Evolutionary conservation across 2,329 filamentous ascomycete species (phyloP).

Genomic region (Cladophialophora carrionii): DNA sequence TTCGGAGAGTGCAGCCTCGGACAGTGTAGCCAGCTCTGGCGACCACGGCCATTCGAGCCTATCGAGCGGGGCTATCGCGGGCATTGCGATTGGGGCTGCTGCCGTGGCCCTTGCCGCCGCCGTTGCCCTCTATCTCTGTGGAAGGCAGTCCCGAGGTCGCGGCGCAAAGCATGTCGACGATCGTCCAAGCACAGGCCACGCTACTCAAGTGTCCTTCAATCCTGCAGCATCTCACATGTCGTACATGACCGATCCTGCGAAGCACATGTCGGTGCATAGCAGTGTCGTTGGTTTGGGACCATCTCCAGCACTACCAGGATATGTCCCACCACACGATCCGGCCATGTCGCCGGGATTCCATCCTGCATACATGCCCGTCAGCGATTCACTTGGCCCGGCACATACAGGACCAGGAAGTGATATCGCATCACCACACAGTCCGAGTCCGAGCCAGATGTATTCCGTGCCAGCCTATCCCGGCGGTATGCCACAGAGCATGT

Average conservation of each 20-base stretch:
- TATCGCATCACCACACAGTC: constrained; percentile 16
- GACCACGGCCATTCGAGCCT: constrained; percentile 16
- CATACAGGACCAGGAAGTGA: constrained; percentile 8
- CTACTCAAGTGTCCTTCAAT: constrained; percentile 9
- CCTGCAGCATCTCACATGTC: constrained; percentile 14
- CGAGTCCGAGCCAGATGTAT: constrained; percentile 24
- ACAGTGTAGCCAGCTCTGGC: constrained; percentile 3
- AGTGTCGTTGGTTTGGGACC: constrained; percentile 15
- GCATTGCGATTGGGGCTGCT: constrained; percentile 30
- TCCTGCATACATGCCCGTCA: constrained; percentile 16
- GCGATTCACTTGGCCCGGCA: constrained; percentile 22
- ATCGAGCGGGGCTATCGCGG: constrained; percentile 28
- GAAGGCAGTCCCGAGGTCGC: constrained; percentile 22
- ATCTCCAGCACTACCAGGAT: constrained; percentile 27
- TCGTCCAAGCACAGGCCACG: constrained; percentile 20
- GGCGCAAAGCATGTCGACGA: constrained; percentile 11
- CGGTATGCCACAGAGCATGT: constrained; percentile 20
- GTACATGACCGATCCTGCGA: constrained; percentile 25
- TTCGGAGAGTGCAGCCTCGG: not conserved
- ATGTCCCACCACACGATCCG: constrained; percentile 27
- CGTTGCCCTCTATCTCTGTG: constrained; percentile 27
- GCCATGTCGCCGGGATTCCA: constrained; percentile 21
- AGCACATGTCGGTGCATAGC: constrained; percentile 34
- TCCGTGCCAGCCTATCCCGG: constrained; percentile 19
- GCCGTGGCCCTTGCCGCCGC: constrained; percentile 28